Evolutionary conservation across 768 basidiomycete genomes (phyloP).

Genomic region (Russula ochroleuca): DNA sequence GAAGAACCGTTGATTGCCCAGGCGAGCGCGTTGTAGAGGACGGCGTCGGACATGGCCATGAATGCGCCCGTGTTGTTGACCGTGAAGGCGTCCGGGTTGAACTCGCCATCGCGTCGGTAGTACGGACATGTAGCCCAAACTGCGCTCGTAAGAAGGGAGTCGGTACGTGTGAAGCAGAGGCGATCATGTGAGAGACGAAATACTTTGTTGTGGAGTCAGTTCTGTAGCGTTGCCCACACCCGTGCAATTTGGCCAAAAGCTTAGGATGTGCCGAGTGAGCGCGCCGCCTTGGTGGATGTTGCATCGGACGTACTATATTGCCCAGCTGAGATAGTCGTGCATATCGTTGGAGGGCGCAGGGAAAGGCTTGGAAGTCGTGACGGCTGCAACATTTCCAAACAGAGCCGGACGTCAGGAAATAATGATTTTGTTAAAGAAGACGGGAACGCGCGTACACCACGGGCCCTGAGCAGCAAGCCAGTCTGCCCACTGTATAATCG

Average conservation of each 20-base stretch:
- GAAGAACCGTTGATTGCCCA: conserved; percentile 32
- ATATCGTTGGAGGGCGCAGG: conserved; percentile 11
- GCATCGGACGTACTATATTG: conserved; percentile 22
- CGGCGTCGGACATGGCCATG: conserved; percentile 32
- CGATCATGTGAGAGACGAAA: background rate
- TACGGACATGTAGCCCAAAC: conserved; percentile 34
- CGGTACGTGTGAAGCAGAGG: background rate
- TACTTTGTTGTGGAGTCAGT: conserved; percentile 32
- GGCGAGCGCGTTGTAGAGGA: conserved; percentile 35
- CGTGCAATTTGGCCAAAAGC: conserved; percentile 34
- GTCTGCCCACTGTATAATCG: conserved; percentile 27
- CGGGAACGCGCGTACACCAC: conserved; percentile 20
- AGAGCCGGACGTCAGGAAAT: background rate
- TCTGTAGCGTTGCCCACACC: conserved; percentile 33
- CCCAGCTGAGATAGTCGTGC: conserved; percentile 27
- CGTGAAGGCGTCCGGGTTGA: conserved; percentile 34
- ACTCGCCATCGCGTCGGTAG: conserved; percentile 33
- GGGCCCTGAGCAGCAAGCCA: conserved; percentile 24
- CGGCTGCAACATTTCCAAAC: conserved; percentile 2
- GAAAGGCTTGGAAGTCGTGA: conserved; percentile 29
- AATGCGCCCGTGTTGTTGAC: conserved; percentile 34
- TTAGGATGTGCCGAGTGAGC: background rate
- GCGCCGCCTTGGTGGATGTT: background rate
- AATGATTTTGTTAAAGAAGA: background rate
- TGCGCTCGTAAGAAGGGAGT: background rate